A percentile compares a stretch with the other conserved stretches of the same genome.
These are phyloP conservation scores for Trichosporon coremiiforme DNA, from an alignment of 1,284 basidiomycete species.

Conservation along the genomic window DNA sequence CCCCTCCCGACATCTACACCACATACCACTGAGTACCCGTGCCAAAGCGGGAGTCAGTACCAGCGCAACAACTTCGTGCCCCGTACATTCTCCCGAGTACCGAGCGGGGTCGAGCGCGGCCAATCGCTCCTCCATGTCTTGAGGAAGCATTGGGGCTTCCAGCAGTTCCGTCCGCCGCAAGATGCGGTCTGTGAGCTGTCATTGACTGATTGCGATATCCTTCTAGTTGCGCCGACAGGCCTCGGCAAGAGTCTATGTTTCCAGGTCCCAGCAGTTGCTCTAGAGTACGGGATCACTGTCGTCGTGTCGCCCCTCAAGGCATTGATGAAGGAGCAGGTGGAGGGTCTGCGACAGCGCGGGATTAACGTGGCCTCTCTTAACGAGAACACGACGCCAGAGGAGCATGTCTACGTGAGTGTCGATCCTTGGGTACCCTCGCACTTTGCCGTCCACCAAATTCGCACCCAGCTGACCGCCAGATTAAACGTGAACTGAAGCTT, in stretches of 20 bases:
- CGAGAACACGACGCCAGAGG: constrained; percentile 64
- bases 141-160: constrained; percentile 64
- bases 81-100: constrained; percentile 40
- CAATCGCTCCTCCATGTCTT: constrained; percentile 40
- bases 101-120: constrained; percentile 51
- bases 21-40: background rate
- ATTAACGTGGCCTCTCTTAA: constrained; percentile 67
- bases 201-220: constrained; percentile 67
- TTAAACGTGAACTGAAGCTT: constrained; percentile 65
- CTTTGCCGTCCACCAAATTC: background rate
- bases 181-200: constrained; percentile 72
- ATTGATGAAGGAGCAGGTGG: constrained; percentile 82
- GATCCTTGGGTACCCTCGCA: too few species aligned
- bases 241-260: constrained; percentile 85
- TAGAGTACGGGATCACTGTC: constrained; percentile 71
- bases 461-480: constrained; percentile 56
- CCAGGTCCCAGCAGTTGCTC: constrained; percentile 76
- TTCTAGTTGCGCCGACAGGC: constrained; percentile 85
- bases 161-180: constrained; percentile 72
- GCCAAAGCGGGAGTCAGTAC: constrained; percentile 28
- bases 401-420: constrained; percentile 62
- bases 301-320: constrained; percentile 77
- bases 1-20: background rate
- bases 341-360: constrained; percentile 62
- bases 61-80: constrained; percentile 44